Evolutionary conservation across 2,329 filamentous ascomycete species (phyloP).

Genomic region (Volutella citrinella): DNA sequence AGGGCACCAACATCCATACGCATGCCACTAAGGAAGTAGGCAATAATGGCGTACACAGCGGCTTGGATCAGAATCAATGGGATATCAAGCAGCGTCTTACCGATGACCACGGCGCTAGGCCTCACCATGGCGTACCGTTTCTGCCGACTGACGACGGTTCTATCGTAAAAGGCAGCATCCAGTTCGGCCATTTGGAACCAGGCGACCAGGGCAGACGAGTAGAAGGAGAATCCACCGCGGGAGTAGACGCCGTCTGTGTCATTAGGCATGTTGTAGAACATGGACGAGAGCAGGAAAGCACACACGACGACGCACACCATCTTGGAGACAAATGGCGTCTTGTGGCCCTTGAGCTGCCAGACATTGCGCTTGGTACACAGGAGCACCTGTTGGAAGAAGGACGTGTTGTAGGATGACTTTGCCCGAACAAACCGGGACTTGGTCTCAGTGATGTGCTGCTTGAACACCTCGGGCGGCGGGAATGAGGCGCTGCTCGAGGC

Average conservation of each 20-base stretch:
- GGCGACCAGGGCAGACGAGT: constrained; percentile 1
- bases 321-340: constrained; percentile 69
- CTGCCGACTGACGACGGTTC: constrained; percentile 8
- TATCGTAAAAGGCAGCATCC: constrained; percentile 3
- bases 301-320: constrained; percentile 75
- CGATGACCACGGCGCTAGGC: constrained; percentile 5
- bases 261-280: constrained; percentile 67
- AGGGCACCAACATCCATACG: constrained; percentile 4
- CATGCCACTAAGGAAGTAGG: constrained; percentile 6
- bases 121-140: constrained; percentile 6
- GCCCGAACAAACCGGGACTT: constrained; percentile 68
- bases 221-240: constrained; percentile 2
- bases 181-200: constrained; percentile 4
- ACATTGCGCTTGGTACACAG: constrained; percentile 70
- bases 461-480: constrained; percentile 63
- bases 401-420: constrained; percentile 73
- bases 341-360: constrained; percentile 75
- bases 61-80: background rate
- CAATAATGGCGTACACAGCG: background rate
- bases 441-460: constrained; percentile 63
- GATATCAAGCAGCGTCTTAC: constrained; percentile 7
- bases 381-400: constrained; percentile 67
- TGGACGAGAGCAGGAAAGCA: constrained; percentile 76
- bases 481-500: no score
- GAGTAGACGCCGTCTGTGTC: constrained; percentile 40